Conservation (phyloP, 352 stramenopile genomes). For the Phytophthora cactorum region DNA sequence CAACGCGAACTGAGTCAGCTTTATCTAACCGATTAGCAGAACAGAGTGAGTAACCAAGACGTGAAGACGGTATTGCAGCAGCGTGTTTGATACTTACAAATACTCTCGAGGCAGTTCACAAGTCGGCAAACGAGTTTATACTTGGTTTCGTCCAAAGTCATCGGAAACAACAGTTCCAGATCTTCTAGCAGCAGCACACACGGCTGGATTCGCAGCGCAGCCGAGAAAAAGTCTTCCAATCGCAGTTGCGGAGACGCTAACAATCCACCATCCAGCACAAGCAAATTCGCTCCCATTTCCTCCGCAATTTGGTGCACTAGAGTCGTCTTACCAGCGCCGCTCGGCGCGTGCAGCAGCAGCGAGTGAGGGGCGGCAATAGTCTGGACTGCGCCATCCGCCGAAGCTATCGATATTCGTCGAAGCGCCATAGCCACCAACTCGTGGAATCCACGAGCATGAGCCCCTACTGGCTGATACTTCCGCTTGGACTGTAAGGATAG, state of each 20-base stretch:
- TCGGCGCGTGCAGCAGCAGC: constrained; percentile 68
- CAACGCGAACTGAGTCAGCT: constrained; percentile 39
- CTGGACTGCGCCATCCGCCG: neutral
- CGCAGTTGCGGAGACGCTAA: constrained; percentile 58
- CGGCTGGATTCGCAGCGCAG: constrained; percentile 74
- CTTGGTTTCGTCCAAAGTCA: constrained; percentile 70
- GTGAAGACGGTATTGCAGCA: neutral
- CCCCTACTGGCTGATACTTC: constrained; percentile 41
- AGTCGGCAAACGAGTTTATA: constrained; percentile 75
- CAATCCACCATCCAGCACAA: constrained; percentile 69
- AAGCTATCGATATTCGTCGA: neutral
- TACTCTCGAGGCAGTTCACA: constrained; percentile 56
- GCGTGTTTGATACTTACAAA: constrained; percentile 45
- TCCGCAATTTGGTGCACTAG: constrained; percentile 59
- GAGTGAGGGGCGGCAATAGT: constrained; percentile 39
- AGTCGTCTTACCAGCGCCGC: constrained; percentile 78
- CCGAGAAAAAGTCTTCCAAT: constrained; percentile 72
- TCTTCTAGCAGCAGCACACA: constrained; percentile 75
- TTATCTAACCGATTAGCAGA: constrained; percentile 29
- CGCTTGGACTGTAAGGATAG: neutral
- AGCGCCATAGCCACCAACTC: constrained; percentile 31
- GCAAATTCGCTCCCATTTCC: constrained; percentile 56
- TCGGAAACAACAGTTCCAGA: constrained; percentile 78
- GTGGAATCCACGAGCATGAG: constrained; percentile 44
- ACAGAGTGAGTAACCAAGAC: neutral